Conservation (phyloP, 345 rosid genomes). For the Gossypium stocksii region DNA sequence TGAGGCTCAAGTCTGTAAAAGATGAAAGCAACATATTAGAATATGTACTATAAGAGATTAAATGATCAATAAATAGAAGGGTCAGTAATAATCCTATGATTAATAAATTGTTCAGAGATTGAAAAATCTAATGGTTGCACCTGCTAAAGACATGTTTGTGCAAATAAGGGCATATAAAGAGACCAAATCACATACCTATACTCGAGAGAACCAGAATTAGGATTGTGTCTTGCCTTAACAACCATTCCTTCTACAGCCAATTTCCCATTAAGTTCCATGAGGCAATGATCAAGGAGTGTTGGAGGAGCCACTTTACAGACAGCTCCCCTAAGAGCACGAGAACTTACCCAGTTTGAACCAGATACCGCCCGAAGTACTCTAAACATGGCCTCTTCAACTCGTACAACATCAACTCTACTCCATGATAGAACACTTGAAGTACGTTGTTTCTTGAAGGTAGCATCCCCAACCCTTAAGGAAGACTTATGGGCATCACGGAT, state of each 20-base stretch:
- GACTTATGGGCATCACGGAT: constrained; percentile 38
- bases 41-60: background rate
- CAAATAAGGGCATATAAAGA: background rate
- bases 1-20: constrained; percentile 50
- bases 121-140: background rate
- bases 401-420: constrained; percentile 40
- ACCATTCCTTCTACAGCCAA: constrained; percentile 39
- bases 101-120: background rate
- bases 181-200: constrained; percentile 40
- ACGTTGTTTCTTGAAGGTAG: constrained; percentile 23
- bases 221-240: constrained; percentile 38
- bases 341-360: constrained; percentile 57
- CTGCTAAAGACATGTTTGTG: background rate
- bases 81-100: background rate
- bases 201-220: constrained; percentile 44
- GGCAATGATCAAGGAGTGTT: constrained; percentile 54
- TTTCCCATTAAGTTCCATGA: constrained; percentile 49
- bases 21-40: constrained; percentile 6
- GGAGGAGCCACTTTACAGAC: constrained; percentile 48
- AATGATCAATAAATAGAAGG: background rate
- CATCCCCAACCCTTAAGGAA: constrained; percentile 27
- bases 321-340: constrained; percentile 58
- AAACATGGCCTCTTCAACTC: constrained; percentile 54
- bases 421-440: constrained; percentile 27
- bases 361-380: constrained; percentile 58